A percentile compares a stretch with the other conserved stretches of the same genome.
These are phyloP conservation scores for Trichoderma hamatum DNA, from an alignment of 2,329 filamentous ascomycete species.

Conservation along the genomic window DNA sequence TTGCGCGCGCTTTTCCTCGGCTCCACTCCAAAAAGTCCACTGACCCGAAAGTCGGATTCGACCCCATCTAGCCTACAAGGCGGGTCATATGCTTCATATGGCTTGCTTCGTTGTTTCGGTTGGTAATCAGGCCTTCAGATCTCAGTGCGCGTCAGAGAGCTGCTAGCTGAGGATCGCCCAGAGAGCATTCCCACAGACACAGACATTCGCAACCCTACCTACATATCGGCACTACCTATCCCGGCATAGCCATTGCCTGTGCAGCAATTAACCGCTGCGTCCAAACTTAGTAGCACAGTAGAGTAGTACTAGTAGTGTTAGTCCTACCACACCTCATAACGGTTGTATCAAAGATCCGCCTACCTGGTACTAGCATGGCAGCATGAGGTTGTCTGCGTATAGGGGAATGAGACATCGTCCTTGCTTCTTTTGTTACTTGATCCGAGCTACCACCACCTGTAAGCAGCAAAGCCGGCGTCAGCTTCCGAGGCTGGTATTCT, in stretches of 20 bases:
- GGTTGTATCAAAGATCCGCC: background rate
- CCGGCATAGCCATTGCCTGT: background rate
- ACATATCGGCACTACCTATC: background rate
- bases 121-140: conserved; percentile 16
- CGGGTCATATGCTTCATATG: background rate
- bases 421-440: background rate
- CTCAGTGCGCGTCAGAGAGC: conserved; percentile 12
- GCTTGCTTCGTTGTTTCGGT: conserved; percentile 8
- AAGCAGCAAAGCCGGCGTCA: background rate
- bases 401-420: background rate
- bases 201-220: background rate
- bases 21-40: conserved; percentile 20
- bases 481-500: background rate
- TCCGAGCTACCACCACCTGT: background rate
- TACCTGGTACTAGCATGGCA: background rate
- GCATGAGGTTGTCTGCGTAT: background rate
- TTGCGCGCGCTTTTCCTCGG: conserved; percentile 26
- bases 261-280: background rate
- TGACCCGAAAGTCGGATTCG: conserved; percentile 28
- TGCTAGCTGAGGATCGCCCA: conserved; percentile 22
- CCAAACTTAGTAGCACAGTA: background rate
- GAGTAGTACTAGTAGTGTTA: background rate
- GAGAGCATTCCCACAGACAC: background rate
- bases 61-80: conserved; percentile 20
- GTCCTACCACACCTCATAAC: background rate